Base-by-base conservation (phyloP, 805 yeast genomes). In the Yarrowia osloensis region DNA sequence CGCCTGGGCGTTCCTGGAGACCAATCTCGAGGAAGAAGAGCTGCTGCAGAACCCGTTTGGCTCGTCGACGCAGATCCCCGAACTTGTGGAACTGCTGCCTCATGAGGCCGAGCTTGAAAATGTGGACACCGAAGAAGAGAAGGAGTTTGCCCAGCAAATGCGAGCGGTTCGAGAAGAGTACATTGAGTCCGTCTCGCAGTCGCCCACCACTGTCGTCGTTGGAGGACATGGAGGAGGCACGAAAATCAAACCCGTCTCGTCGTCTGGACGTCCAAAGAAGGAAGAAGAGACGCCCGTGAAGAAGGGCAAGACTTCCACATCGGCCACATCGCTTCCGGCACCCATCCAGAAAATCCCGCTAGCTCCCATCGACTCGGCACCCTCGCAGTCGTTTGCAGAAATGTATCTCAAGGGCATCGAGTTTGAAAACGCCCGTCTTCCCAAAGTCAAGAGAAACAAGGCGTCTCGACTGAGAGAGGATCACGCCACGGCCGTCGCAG, bases 1-100 rank as follows among this genome's bases (percentile, higher is more conserved):
- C 40, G 73, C 91, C 49, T 93, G 91, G 79, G 84, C 90, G 1
- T 90, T 88, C 73, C 78, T 89, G 70, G 97, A 94, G 74, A 89
- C 97, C 0, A 82, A 84, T 68, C 80, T 90, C 69, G 75, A 82
- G 1, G 78, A 81, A 0, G 86, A 82, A 29, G 84, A 83, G 67
- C 72, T 88, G 17, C 75, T 73, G 0, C 66, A 69, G 6, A 88
- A 88, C 71, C 93, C 93, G n/a, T 88, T 87, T 74, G 83, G 83
- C 5, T 73, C 69, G 15, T 81, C 85, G 29, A 74, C 81, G 11
- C 68, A 70, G 47, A 78, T 83, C 4, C 87, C 86, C 8, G 72
- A 75, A 5, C 70, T 80, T 31, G 72, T 68, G 7, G 57, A 67
- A 5, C 70, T 75, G 46, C 69, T 76, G 9, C 70, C 76, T 35